These are phyloP conservation scores for Solanum sejunctum DNA, from an alignment of 257 asterid species.

Conservation along the genomic window DNA sequence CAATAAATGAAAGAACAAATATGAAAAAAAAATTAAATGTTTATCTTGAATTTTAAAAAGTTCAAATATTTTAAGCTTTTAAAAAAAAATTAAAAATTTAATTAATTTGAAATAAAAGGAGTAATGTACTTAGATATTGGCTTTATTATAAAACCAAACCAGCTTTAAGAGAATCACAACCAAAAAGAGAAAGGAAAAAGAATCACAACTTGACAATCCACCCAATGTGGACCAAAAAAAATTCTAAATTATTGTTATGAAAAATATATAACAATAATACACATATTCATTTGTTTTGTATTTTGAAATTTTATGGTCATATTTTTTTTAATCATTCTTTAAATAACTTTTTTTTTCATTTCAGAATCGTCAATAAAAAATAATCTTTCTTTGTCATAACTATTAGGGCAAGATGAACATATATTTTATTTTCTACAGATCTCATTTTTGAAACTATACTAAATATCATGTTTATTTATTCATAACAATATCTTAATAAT, in stretches of 20 bases:
- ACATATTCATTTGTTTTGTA: neutral
- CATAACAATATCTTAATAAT: neutral
- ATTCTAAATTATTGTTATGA: neutral
- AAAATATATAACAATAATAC: neutral
- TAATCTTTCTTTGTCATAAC: rapidly evolving
- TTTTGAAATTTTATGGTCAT: too few relatives aligned
- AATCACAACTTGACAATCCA: neutral
- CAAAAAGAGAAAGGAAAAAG: neutral
- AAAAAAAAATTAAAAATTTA: too few relatives aligned
- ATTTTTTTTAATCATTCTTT: neutral
- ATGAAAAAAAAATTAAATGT: too few relatives aligned
- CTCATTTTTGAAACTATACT: neutral
- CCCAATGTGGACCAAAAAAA: neutral
- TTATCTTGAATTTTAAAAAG: too few relatives aligned
- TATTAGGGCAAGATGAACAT: rapidly evolving
- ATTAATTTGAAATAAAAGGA: too few relatives aligned
- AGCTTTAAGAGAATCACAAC: neutral
- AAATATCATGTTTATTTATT: neutral
- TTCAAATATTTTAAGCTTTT: too few relatives aligned
- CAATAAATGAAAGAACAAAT: too few relatives aligned
- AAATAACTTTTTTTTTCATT: too few relatives aligned
- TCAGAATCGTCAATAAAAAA: neutral
- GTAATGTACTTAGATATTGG: neutral
- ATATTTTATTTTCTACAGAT: neutral
- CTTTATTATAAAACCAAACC: neutral